Base-by-base conservation (phyloP, 805 yeast genomes). In the Candida chauliodis region DNA sequence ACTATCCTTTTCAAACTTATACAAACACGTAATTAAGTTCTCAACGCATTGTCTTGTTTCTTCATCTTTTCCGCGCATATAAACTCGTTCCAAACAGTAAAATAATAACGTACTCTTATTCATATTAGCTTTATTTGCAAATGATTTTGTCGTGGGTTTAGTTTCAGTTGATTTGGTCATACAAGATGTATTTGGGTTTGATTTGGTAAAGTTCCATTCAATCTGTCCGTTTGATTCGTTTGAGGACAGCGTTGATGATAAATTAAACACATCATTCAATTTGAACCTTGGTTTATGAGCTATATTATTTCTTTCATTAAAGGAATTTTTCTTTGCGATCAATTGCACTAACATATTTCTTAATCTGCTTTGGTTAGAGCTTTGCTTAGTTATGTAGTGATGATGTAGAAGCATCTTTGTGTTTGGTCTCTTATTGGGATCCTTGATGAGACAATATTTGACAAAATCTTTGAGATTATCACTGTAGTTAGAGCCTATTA, bases 381-480 rank as follows among this genome's bases (percentile, higher is more conserved):
- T 5, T 21, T 28, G 32, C 29, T 55, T 52, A 34, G 62, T 66
- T 14, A 84, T 59, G 51, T 81, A 82, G 35, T 69, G 67, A 34
- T 71, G 73, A 30, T 69, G 71, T 41, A 85, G 61, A 33, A 93
- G 63, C 10, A 64, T 61, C 0, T 55, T 43, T 0, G 91, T 85
- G 13, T 76, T 58, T 0, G 91, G 89, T 45, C 98, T 71, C 40
- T 66, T 53, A 2, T 45, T 44, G 1, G 95, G 93, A 43, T 78
- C 76, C 56, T 82, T 87, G 15, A 71, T 59, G 42, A 91, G 61
- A 55, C 96, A 89, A 34, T 63, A 61, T 22, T 67, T 63, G 21
- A 84, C 78, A 59, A 91, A 85, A 40, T 76, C 82, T 47, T 78
- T 78, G 47, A 85, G 84, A 13, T 73, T 56, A 25, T 61, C 67